Base-by-base conservation (phyloP, 2,329 filamentous ascomycete species). In the Phialophora verrucosa region DNA sequence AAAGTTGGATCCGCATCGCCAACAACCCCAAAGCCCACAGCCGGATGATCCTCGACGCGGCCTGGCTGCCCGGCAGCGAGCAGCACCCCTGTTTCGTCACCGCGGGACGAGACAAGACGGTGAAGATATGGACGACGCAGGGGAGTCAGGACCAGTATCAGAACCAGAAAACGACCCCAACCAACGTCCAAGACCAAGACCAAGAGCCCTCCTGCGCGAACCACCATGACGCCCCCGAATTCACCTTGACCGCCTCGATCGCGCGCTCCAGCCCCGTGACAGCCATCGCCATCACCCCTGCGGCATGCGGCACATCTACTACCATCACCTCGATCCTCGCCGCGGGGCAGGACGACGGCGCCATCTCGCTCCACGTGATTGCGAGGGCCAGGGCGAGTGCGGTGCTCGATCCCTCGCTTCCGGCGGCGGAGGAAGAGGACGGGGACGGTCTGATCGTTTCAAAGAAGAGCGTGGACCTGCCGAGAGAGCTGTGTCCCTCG, bases 11-110 rank as follows among this genome's bases (percentile, higher is more conserved):
- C 27, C 81, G 90, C 2, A 77, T 86, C 47, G 82, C 88, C 68
- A 82, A 85, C 2, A 92, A 96, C 73, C 86, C 88, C 1, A 97
- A 96, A 78, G 94, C 91, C 0, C 95, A 99, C 77, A 85, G 90
- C 3, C 84, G 95, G 66, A 98, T 99, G 93, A 93, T 99, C 54
- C 83, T 98, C 14, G 92, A 93, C 75, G 91, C 88, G 1, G 87
- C 91, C 2, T 99, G 95, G 94, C 89, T 90, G 0, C 90, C 90
- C 1, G n/a, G 49, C 4, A 49, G 71, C 0, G 74, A 75, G 7
- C 74, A 76, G 7, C 74, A 76, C 8, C 72, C 78, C 4, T 77
- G 84, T 31, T 99, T 99, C 78, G 90, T 91, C 12, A 99, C 95
- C 0, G 94, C 93, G 1, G 92, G 93, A 2, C 85, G 95, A 73